Percentiles rank a stretch among this genome's conserved stretches.
These are phyloP conservation scores for Gymnopus androsaceus DNA, from an alignment of 1,284 basidiomycete species.

Conservation along the genomic window DNA sequence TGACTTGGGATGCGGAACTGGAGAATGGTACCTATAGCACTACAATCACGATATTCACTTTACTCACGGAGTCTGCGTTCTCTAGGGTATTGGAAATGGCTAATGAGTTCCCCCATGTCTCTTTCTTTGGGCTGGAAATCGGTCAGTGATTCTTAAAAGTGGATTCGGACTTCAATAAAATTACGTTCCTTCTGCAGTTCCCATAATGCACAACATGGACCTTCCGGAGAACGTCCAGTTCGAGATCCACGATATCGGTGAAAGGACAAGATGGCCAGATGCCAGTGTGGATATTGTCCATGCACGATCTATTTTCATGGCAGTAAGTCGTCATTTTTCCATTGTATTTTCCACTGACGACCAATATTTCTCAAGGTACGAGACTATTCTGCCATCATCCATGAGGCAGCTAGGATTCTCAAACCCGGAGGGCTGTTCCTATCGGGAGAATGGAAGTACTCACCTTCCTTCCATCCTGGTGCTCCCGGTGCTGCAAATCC, in stretches of 20 bases:
- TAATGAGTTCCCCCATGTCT: conserved; percentile 56
- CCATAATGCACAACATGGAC: conserved; percentile 63
- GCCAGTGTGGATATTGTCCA: conserved; percentile 64
- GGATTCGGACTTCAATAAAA: too few relatives aligned
- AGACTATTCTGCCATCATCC: conserved; percentile 51
- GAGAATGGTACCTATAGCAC: conserved; percentile 54
- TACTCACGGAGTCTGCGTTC: conserved; percentile 1
- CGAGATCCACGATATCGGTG: conserved; percentile 62
- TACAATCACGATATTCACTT: conserved; percentile 27
- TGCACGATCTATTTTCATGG: conserved; percentile 57
- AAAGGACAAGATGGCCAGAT: conserved; percentile 47
- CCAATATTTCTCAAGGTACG: conserved; percentile 38
- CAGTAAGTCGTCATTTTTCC: conserved; percentile 41
- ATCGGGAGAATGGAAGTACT: conserved; percentile 58
- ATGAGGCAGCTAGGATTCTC: conserved; percentile 59
- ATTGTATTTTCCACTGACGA: background rate
- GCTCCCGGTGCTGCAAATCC: conserved; percentile 30
- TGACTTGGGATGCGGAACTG: conserved; percentile 72
- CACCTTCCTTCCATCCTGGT: conserved; percentile 41
- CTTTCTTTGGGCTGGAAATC: conserved; percentile 71
- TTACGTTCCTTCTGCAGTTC: conserved; percentile 46
- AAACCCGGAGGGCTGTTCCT: conserved; percentile 66
- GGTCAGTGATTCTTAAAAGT: conserved; percentile 43
- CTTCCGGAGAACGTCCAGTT: conserved; percentile 62
- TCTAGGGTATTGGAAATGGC: conserved; percentile 75